Conservation (phyloP, 352 stramenopile species). For the Phytophthora nicotianae region DNA sequence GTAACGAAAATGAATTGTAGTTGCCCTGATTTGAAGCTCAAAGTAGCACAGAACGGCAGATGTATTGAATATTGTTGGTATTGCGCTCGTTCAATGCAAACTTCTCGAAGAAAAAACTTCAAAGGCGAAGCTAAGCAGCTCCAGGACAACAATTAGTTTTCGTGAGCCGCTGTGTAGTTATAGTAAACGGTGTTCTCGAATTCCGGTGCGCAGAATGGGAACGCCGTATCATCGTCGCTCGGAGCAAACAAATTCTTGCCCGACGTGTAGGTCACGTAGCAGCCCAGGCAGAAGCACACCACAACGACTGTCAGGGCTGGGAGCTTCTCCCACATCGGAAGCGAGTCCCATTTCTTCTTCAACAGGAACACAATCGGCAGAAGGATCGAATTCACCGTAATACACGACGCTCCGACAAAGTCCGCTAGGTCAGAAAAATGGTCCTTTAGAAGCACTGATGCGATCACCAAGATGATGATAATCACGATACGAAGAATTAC, state of each 20-base stretch:
- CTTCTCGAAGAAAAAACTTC: too few species aligned
- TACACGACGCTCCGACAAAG: conserved; percentile 50
- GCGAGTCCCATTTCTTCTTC: conserved; percentile 35
- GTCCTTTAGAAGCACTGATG: conserved; percentile 52
- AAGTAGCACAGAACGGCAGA: too few species aligned
- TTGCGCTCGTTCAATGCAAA: too few species aligned
- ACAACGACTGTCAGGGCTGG: conserved; percentile 29
- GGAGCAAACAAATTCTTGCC: conserved; percentile 37
- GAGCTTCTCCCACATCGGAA: conserved; percentile 38
- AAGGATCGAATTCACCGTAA: conserved; percentile 56
- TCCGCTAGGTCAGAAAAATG: conserved; percentile 47
- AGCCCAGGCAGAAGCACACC: conserved; percentile 36
- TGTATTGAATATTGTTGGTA: too few species aligned
- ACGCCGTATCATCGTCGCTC: conserved; percentile 25
- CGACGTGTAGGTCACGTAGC: conserved; percentile 6
- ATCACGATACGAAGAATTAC: conserved; percentile 41
- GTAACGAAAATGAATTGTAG: too few species aligned
- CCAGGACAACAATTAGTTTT: conserved; percentile 30
- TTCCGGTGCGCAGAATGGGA: conserved; percentile 45
- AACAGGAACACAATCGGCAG: conserved; percentile 48
- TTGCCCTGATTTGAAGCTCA: too few species aligned
- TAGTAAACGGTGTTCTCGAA: conserved; percentile 45
- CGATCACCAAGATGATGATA: conserved; percentile 39
- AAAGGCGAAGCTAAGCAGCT: too few species aligned
- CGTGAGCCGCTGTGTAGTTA: conserved; percentile 43